phyloP scores from a whole-genome alignment of 176 grass and related monocot genomes.

The Oryza brachyantha region DNA sequence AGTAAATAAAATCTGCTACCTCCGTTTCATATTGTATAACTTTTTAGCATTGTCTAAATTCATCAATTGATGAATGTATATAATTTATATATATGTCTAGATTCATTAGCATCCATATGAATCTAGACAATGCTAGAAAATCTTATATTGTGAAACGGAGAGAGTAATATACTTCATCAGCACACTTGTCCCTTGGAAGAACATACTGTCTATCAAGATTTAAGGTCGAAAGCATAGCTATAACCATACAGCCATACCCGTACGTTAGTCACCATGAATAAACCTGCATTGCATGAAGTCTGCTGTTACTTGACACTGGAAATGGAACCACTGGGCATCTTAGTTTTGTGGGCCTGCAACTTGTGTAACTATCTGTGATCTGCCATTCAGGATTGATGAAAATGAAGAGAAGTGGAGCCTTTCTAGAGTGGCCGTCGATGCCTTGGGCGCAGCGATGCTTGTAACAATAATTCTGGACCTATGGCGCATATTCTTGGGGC shows the following conservation, averaged over 20 bases:
- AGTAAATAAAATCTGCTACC: background rate
- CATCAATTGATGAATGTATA: no score
- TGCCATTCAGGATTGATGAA: conserved; percentile 16
- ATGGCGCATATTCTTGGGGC: conserved; percentile 90
- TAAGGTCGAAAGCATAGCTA: background rate
- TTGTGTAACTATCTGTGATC: background rate
- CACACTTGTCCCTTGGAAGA: background rate
- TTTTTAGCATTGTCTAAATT: no score
- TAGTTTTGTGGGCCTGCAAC: background rate
- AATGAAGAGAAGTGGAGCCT: conserved; percentile 67
- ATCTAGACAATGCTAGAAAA: no score
- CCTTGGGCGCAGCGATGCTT: conserved; percentile 88
- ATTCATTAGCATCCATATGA: no score
- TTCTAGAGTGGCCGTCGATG: conserved; percentile 74
- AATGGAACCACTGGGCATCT: background rate
- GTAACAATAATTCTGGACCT: conserved; percentile 87
- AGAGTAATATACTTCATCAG: background rate
- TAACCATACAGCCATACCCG: background rate
- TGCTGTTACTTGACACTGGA: background rate
- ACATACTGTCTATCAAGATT: background rate
- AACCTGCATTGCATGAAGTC: background rate
- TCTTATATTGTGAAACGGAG: no score
- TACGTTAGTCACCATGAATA: background rate
- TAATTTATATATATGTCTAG: no score
- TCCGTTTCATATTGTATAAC: no score